Conservation (phyloP, 306 rosid species). For the Vicia sativa region DNA sequence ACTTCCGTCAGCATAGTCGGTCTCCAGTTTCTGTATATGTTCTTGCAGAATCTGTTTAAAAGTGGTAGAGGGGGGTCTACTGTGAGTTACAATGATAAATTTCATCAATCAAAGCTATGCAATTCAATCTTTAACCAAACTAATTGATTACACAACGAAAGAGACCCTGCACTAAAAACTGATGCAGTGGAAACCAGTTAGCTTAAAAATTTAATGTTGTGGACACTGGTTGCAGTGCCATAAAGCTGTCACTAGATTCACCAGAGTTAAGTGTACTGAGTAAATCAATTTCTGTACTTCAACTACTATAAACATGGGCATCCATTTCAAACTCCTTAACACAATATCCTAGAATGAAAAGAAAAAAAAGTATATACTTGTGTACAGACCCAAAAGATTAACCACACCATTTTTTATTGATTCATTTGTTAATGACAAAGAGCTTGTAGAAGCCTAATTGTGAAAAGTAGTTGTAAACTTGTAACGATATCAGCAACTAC, state of each 20-base stretch:
- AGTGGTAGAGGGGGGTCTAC: not conserved
- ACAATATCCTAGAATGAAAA: too few species aligned
- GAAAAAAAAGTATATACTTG: too few species aligned
- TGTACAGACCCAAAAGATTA: too few species aligned
- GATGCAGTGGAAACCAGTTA: not conserved
- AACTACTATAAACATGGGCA: too few species aligned
- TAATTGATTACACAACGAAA: constrained; percentile 10
- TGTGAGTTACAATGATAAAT: constrained; percentile 12
- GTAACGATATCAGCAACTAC: constrained; percentile 1
- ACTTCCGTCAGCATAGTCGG: constrained; percentile 42
- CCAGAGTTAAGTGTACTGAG: too few species aligned
- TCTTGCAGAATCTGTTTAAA: constrained; percentile 59
- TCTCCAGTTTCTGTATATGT: constrained; percentile 64
- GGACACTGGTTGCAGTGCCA: not conserved
- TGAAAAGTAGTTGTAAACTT: constrained; percentile 8
- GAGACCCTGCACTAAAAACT: not conserved
- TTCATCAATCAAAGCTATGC: constrained; percentile 25
- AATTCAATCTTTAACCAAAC: constrained; percentile 26
- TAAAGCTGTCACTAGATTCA: too few species aligned
- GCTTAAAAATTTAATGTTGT: not conserved
- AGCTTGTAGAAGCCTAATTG: constrained; percentile 13
- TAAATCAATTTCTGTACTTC: too few species aligned
- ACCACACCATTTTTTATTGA: too few species aligned
- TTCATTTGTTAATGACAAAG: too few species aligned
- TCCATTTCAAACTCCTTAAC: too few species aligned